phyloP scores from a whole-genome alignment of 345 rosid species.

The Aegle marmelos region DNA sequence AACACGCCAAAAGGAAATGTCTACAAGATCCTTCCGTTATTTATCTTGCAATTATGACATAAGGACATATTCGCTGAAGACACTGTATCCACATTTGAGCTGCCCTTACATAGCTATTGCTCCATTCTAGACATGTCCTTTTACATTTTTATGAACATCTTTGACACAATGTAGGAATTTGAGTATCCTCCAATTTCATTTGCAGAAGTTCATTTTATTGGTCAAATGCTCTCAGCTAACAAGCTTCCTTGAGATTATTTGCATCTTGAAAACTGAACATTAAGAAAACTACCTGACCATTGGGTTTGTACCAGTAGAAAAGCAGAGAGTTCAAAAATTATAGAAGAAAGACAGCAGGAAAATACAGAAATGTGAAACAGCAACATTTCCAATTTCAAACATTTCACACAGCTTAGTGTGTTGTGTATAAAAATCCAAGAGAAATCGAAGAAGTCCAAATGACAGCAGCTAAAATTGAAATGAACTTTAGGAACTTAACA shows the following conservation, averaged over 20 bases:
- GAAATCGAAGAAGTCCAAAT: neutral
- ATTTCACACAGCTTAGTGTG: neutral
- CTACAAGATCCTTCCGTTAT: neutral
- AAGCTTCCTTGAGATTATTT: neutral
- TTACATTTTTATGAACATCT: neutral
- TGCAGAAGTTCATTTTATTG: neutral
- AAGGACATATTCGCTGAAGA: neutral
- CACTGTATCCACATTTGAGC: neutral
- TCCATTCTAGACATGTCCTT: neutral
- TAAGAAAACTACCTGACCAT: neutral
- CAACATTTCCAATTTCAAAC: neutral
- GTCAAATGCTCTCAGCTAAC: neutral
- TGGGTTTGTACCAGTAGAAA: neutral
- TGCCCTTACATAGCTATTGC: neutral
- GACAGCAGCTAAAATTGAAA: neutral
- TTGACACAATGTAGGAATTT: neutral
- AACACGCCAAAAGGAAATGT: neutral
- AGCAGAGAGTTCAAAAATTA: neutral
- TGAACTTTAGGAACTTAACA: neutral
- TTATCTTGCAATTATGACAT: neutral
- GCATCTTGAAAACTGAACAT: neutral
- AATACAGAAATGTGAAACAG: neutral
- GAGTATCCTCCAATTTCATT: too few relatives aligned
- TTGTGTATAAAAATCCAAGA: neutral
- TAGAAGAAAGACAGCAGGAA: neutral